Evolutionary conservation across 1,139 yeast genomes (phyloP).

Genomic region (Scheffersomyces illinoinensis): DNA sequence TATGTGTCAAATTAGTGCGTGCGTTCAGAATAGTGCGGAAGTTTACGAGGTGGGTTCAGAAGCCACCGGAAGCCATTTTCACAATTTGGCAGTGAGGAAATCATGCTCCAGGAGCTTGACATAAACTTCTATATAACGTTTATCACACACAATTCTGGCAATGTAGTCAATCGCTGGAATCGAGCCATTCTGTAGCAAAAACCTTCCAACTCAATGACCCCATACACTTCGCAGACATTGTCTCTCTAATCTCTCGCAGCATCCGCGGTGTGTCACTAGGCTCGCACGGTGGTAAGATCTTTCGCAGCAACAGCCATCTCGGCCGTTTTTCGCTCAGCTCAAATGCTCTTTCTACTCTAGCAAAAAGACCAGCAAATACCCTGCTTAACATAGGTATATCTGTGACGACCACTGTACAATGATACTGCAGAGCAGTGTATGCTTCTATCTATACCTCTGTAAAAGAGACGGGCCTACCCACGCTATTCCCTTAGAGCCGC

Average conservation of each 20-base stretch:
- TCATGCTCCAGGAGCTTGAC: background rate
- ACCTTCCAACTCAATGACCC: background rate
- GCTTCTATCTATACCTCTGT: background rate
- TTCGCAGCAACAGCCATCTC: background rate
- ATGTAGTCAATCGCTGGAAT: background rate
- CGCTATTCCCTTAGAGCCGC: background rate
- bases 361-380: background rate
- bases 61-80: background rate
- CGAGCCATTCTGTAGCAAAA: background rate
- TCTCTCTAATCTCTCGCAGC: background rate
- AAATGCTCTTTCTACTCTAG: background rate
- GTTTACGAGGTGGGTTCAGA: background rate
- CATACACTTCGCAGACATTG: background rate
- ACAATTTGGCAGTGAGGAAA: background rate
- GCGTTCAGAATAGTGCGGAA: background rate
- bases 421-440: background rate
- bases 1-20: background rate
- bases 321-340: background rate
- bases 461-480: background rate
- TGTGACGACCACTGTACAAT: too few species aligned
- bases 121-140: background rate
- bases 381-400: background rate
- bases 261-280: background rate
- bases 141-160: background rate
- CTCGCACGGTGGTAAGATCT: background rate